Base-by-base conservation (phyloP, 73 alveolate genomes). In the Effrenium voratum region DNA sequence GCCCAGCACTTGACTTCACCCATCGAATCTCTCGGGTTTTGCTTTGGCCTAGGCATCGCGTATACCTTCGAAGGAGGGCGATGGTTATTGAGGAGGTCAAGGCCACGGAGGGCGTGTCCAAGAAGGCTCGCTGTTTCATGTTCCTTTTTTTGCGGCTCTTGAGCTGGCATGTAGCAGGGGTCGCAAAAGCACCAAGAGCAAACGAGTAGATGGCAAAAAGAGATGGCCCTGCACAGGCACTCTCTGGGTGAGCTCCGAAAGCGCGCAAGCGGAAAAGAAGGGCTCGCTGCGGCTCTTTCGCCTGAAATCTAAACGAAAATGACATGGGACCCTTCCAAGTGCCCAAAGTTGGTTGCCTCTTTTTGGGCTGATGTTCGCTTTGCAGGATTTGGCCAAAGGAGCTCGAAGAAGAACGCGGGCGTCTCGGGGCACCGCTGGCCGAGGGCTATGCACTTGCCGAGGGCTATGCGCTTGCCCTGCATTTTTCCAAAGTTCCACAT, bases 341-440 rank as follows among this genome's bases (percentile, higher is more conserved):
- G 19, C 72, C 34, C 36, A 4, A 24, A 57, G 34, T 15, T 57
- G 34, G 0, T 26, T 32, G 19, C 72, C 72, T 57, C 28, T 57
- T 32, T 26, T 1, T 57, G 19, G n/a, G 19, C 0, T 57, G 2
- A 57, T 57, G 19, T 57, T 57, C 34, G 34, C 19, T 26, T 32
- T 8, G 80, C 95, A 87, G 95, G 95, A 87, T 87, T 44, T 87
- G 95, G 95, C 95, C 95, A 34, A 87, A 87, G 36, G 83, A 87
- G 95, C 46, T 87, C 49, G 95, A 87, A 43, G 46, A 76, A 0
- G 92, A 82, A 46, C 5, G 92, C 73, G 16, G 50, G 66, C 28
- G 30, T 19, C 90, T 32, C 0, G 46, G 90, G 30, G 22, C 34
- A 34, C 26, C 41, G 77, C 26, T 63, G n/a, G n/a, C n/a, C n/a